Evolutionary conservation across 2,329 filamentous ascomycete species (phyloP).

Genomic region (Aspergillus sp.): DNA sequence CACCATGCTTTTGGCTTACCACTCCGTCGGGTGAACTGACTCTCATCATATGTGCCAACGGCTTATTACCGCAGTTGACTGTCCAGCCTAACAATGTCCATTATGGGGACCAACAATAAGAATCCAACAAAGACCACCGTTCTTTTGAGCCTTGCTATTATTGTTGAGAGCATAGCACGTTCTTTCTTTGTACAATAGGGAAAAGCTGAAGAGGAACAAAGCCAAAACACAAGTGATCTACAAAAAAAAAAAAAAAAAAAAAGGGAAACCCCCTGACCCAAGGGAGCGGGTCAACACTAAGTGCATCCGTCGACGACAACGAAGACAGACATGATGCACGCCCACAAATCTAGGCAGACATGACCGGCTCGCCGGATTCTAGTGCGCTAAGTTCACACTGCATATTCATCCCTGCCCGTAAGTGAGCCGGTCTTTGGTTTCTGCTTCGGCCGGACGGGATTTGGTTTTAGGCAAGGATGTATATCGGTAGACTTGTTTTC

Average conservation of each 20-base stretch:
- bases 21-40: not conserved
- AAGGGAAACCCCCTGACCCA: not conserved
- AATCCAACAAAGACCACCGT: too few relatives aligned
- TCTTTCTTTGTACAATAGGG: too few relatives aligned
- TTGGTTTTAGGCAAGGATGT: not conserved
- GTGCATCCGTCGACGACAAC: not conserved
- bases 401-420: not conserved
- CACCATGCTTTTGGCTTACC: not conserved
- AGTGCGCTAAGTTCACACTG: not conserved
- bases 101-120: too few relatives aligned
- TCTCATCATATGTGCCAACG: not conserved
- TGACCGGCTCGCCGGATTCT: not conserved
- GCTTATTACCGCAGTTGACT: too few relatives aligned
- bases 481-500: too few relatives aligned
- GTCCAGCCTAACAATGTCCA: too few relatives aligned
- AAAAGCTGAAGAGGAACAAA: too few relatives aligned
- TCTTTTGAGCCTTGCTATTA: too few relatives aligned
- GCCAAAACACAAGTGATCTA: too few relatives aligned
- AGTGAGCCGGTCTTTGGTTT: not conserved
- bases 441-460: not conserved
- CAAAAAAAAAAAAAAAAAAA: too few relatives aligned
- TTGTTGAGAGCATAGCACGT: too few relatives aligned
- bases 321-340: not conserved
- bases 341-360: not conserved
- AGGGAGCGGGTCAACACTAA: not conserved